Evolutionary conservation across 73 alveolate species (phyloP).

Genomic region (Paramecium biaurelia): DNA sequence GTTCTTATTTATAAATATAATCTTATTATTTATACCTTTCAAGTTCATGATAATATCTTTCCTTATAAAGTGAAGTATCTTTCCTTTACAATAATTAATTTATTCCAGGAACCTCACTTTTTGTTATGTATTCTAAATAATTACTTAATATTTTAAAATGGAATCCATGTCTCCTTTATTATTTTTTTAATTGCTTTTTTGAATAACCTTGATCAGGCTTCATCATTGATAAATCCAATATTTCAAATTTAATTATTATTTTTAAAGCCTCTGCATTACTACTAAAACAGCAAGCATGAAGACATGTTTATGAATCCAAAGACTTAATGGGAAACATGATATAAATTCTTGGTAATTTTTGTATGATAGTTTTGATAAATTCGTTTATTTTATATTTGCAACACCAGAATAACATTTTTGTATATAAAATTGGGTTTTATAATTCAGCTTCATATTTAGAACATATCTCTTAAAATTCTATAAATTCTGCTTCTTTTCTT

Average conservation of each 20-base stretch:
- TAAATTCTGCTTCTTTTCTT: not conserved
- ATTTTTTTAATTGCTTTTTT: not conserved
- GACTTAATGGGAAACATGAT: not conserved
- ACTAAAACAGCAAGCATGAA: not conserved
- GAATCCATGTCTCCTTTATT: not conserved
- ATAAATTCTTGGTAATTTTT: not conserved
- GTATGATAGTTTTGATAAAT: not conserved
- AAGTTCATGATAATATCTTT: not conserved
- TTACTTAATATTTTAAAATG: not conserved
- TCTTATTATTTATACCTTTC: not conserved
- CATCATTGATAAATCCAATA: not conserved
- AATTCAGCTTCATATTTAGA: not conserved
- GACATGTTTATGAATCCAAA: not conserved
- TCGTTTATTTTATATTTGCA: not conserved
- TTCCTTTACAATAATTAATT: not conserved
- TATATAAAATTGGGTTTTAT: not conserved
- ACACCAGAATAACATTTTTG: constrained; percentile 1
- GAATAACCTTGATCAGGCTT: not conserved
- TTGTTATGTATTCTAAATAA: not conserved
- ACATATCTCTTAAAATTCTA: not conserved
- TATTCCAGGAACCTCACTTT: not conserved
- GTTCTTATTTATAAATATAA: not conserved
- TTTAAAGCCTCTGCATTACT: not conserved
- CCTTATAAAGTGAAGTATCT: not conserved
- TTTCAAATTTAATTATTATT: not conserved